Base-by-base conservation (phyloP, 352 stramenopile species). In the Globisporangium abappressorium region DNA sequence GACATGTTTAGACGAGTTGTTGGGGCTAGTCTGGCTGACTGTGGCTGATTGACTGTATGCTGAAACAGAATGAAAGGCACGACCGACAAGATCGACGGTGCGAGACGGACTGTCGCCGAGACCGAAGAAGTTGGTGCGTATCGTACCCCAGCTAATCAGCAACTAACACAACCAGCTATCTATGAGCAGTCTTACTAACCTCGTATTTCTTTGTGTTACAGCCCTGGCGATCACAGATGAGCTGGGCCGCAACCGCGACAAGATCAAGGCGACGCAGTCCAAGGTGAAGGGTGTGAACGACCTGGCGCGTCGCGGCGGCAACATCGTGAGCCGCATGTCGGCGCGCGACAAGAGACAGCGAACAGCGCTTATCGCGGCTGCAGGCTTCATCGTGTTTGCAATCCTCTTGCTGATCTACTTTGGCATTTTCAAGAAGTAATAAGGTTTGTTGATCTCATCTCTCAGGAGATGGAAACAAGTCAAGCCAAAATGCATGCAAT, bases 361-460 rank as follows among this genome's bases (percentile, higher is more conserved):
- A 14, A 71, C 79, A 71, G 87, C 87, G 36, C 72, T 95, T 53
- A 84, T 78, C 22, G 78, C 88, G 49, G 88, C 86, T 36, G 87
- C 86, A 9, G 82, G 76, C 38, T 93, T 95, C 70, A 94, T 95
- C 66, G 77, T 82, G 61, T 57, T 95, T 64, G 88, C 88, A 38
- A 95, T 95, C 70, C 57, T 95, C 12, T 72, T 95, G 65, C 77
- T 95, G 65, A 91, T 95, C 77, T 94, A 94, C 81, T 94, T 93
- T 79, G 86, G 86, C 57, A 92, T 95, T 69, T 95, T 95, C 77
- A 93, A 93, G 68, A 93, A 89, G 75, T 91, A 82, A 80, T 14
- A 9, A 15, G 12, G 56, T 24, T 28, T 15, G 56, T 11, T n/a
- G 15, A 3, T 20, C 49, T 62, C 12, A 11, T 9, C 34, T 49